Conservation (phyloP, 495 filamentous ascomycete species). For the Podospora appendiculata region DNA sequence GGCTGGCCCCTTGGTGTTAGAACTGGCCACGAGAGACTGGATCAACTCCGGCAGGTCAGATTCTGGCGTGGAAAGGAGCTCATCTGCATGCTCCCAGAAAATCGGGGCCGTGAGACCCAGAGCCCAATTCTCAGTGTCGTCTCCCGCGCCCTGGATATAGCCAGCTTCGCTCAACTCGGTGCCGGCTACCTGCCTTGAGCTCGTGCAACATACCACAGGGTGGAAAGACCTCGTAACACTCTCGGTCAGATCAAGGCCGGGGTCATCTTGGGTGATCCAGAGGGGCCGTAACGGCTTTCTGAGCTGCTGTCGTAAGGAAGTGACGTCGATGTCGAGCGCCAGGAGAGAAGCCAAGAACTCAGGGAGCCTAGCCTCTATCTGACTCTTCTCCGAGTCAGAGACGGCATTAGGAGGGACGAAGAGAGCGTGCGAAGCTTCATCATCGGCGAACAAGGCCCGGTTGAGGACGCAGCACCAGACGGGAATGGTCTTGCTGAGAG, state of each 20-base stretch:
- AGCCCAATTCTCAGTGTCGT: constrained; percentile 90
- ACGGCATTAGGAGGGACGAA: constrained; percentile 60
- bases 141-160: constrained; percentile 91
- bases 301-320: constrained; percentile 27
- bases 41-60: constrained; percentile 60
- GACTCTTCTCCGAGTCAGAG: constrained; percentile 65
- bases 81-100: constrained; percentile 64
- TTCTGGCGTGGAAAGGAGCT: constrained; percentile 52
- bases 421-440: constrained; percentile 41
- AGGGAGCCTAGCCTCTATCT: constrained; percentile 63
- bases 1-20: constrained; percentile 6
- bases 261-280: constrained; percentile 49
- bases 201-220: constrained; percentile 72
- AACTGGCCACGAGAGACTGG: constrained; percentile 35
- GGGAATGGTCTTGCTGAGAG: constrained; percentile 85
- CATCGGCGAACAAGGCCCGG: constrained; percentile 61
- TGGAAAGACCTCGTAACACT: constrained; percentile 39
- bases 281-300: constrained; percentile 54
- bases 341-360: constrained; percentile 56
- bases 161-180: constrained; percentile 59
- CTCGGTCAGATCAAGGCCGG: constrained; percentile 11
- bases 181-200: constrained; percentile 57
- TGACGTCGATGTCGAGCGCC: constrained; percentile 29
- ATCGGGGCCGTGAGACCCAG: constrained; percentile 62
- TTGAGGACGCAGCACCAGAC: constrained; percentile 90